A percentile compares a stretch with the other conserved stretches of the same genome.
Evolutionary conservation across 1,284 basidiomycete genomes (phyloP).

Genomic region (Cystobasidium sp.): DNA sequence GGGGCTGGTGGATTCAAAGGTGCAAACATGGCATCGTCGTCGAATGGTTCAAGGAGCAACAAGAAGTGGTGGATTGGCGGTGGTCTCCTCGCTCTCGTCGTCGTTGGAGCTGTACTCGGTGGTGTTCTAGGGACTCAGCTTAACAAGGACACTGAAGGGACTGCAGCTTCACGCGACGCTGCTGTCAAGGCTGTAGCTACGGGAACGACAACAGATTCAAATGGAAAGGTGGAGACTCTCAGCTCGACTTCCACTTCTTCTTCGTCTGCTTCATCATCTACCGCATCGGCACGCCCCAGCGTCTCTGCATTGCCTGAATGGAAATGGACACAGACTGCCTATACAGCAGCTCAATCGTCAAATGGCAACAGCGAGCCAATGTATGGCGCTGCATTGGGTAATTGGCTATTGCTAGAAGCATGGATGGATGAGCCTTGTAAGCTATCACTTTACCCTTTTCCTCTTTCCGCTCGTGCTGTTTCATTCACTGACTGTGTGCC

Average conservation of each 20-base stretch:
- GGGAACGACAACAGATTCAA: conserved; percentile 16
- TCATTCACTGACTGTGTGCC: background rate
- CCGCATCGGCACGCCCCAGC: conserved; percentile 12
- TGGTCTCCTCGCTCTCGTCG: conserved; percentile 21
- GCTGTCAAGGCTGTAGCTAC: conserved; percentile 1
- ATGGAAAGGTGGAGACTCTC: background rate
- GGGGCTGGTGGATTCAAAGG: conserved; percentile 12
- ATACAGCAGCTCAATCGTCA: conserved; percentile 23
- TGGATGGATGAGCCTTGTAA: conserved; percentile 55
- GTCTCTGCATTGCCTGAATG: conserved; percentile 33
- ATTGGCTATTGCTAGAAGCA: conserved; percentile 35
- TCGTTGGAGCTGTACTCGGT: conserved; percentile 33
- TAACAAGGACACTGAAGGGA: conserved; percentile 2
- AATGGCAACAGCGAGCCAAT: conserved; percentile 18
- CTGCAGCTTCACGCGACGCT: conserved; percentile 5
- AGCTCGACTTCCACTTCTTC: conserved; percentile 12
- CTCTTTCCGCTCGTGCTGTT: background rate
- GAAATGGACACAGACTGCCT: conserved; percentile 28
- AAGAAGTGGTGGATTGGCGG: conserved; percentile 23
- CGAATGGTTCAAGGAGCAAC: background rate
- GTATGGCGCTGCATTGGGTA: conserved; percentile 34
- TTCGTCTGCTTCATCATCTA: conserved; percentile 2
- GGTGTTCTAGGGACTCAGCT: conserved; percentile 28
- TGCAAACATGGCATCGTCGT: background rate
- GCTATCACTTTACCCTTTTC: background rate